Percentiles rank a stretch among this genome's conserved stretches.
phyloP scores from a whole-genome alignment of 306 rosid species.

The Senna tora region DNA sequence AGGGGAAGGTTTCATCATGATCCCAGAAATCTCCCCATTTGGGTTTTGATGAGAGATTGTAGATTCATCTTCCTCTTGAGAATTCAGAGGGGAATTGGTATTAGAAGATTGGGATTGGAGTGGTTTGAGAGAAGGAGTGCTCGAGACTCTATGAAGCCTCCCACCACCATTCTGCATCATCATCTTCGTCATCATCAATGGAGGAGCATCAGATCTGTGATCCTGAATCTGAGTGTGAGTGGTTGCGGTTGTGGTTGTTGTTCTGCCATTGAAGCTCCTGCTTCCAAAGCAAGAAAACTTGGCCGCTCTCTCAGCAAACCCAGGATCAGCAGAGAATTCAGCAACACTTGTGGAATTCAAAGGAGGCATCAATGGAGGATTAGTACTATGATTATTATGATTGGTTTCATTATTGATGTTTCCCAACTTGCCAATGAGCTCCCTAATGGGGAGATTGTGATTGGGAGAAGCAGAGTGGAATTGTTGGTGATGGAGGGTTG shows the following conservation, averaged over 20 bases:
- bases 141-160: conserved; percentile 65
- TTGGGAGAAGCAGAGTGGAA: conserved; percentile 65
- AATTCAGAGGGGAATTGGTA: conserved; percentile 51
- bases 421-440: conserved; percentile 59
- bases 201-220: conserved; percentile 46
- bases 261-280: conserved; percentile 74
- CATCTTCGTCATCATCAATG: conserved; percentile 35
- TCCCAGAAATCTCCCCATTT: conserved; percentile 41
- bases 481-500: conserved; percentile 36
- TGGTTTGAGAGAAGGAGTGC: conserved; percentile 73
- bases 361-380: conserved; percentile 38
- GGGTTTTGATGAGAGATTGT: conserved; percentile 68
- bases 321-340: conserved; percentile 81
- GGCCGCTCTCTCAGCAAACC: conserved; percentile 92
- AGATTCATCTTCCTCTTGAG: conserved; percentile 76
- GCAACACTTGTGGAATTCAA: conserved; percentile 63
- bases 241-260: too few relatives aligned
- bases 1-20: conserved; percentile 32
- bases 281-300: conserved; percentile 92
- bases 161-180: too few relatives aligned
- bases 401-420: conserved; percentile 45
- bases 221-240: not conserved
- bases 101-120: conserved; percentile 63
- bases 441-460: conserved; percentile 54
- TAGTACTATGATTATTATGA: too few relatives aligned